phyloP scores from a whole-genome alignment of 768 basidiomycete species.

The Boletus reticulatus region DNA sequence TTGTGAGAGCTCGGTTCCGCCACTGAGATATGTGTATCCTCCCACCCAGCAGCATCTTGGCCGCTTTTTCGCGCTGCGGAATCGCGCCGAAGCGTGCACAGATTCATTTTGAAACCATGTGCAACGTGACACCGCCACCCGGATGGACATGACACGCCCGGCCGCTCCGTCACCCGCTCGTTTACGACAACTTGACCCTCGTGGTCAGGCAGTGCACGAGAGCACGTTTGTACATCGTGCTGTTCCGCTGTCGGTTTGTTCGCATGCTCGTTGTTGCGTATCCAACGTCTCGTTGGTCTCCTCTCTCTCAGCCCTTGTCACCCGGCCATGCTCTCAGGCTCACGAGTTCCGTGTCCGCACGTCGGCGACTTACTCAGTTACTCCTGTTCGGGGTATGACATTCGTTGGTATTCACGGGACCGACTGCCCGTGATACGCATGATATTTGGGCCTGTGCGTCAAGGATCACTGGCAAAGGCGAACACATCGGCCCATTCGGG shows the following conservation, averaged over 20 bases:
- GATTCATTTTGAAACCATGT: neutral
- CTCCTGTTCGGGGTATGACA: neutral
- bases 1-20: constrained; percentile 2
- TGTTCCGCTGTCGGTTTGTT: constrained; percentile 12
- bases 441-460: neutral
- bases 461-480: neutral
- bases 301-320: neutral
- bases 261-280: constrained; percentile 3
- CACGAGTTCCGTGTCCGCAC: neutral
- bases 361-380: neutral
- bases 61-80: neutral
- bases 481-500: neutral
- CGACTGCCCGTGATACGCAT: neutral
- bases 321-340: neutral
- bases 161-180: neutral
- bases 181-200: neutral
- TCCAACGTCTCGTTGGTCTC: neutral
- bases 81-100: neutral
- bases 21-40: neutral
- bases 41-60: neutral
- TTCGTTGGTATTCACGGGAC: neutral
- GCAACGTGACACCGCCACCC: neutral
- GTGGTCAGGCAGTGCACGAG: neutral
- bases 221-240: neutral
- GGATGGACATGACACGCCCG: neutral